Evolutionary conservation across 2,329 filamentous ascomycete species (phyloP).

Genomic region (Orbilia javanica): DNA sequence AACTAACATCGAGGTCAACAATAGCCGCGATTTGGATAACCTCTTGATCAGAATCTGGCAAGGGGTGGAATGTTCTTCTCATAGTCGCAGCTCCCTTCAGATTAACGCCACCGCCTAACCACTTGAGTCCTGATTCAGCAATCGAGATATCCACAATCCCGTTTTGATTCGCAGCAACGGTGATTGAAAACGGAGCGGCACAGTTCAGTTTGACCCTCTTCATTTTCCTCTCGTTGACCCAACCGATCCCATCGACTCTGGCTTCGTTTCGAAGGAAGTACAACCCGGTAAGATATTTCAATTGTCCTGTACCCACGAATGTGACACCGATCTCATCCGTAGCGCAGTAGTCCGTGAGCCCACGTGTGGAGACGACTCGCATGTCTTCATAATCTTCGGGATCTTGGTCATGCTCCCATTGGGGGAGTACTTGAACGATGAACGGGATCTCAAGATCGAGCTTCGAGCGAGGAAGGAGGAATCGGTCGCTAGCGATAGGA

Average conservation of each 20-base stretch:
- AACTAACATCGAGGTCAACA: slow-evolving; percentile 11
- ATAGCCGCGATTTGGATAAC: background rate
- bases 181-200: background rate
- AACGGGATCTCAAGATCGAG: background rate
- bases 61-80: background rate
- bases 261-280: background rate
- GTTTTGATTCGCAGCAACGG: slow-evolving; percentile 3
- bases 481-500: background rate
- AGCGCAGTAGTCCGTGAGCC: background rate
- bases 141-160: slow-evolving; percentile 36
- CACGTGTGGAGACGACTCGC: slow-evolving; percentile 13
- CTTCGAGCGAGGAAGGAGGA: background rate
- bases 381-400: background rate
- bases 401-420: background rate
- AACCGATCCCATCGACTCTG: background rate
- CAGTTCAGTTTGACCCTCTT: background rate
- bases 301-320: background rate
- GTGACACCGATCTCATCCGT: slow-evolving; percentile 21
- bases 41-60: background rate
- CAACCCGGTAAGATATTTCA: slow-evolving; percentile 25
- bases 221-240: slow-evolving; percentile 2
- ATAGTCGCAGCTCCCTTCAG: background rate
- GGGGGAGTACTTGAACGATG: background rate
- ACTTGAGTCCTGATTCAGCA: background rate
- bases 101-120: slow-evolving; percentile 23